Base-by-base conservation (phyloP, 495 filamentous ascomycete species). In the Pyrenula aspistea region DNA sequence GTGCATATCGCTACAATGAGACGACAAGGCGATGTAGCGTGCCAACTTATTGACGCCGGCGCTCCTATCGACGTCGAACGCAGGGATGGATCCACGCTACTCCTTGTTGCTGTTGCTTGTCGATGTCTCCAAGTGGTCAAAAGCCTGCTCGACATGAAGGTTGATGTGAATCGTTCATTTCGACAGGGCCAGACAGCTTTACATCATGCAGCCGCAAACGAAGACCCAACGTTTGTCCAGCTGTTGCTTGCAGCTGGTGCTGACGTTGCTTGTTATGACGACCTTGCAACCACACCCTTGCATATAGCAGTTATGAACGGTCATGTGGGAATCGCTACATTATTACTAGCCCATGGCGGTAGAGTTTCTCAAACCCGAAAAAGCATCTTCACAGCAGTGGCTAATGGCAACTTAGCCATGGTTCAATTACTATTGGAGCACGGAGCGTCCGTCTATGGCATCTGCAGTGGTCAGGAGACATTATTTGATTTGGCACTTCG, bases 1-100 rank as follows among this genome's bases (percentile, higher is more conserved):
- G 61, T 79, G 25, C 68, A 73, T 24, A 60, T 69, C 50, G 75
- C 75, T 3, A 68, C 69, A 2, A 50, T 63, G 22, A 63, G 63
- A 10, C 73, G 74, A 10, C 59, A 70, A 57, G 55, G 68, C 19
- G 66, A 66, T 10, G 65, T 74, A 55, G 67, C 69, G 24, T 65
- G 67, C 49, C 59, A 71, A 15, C 57, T 78, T n/a, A 58, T 77
- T 12, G 58, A 66, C 24, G 60, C 59, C 10, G 68, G 67, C 12
- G 70, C 73, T 1, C 56, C 67, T 42, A 62, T 76, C 20, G 61
- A 71, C 31, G 8, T 42, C 31, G 31, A 42, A 42, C 31, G 31
- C 31, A 4, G 15, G 31, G 31, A 42, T 42, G 31, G 31, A 42
- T 42, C 31, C 31, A 42, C 31, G 31, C 31, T 42, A 42, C 31